Base-by-base conservation (phyloP, 1,284 basidiomycete species). In the Microbotryum intermedium region DNA sequence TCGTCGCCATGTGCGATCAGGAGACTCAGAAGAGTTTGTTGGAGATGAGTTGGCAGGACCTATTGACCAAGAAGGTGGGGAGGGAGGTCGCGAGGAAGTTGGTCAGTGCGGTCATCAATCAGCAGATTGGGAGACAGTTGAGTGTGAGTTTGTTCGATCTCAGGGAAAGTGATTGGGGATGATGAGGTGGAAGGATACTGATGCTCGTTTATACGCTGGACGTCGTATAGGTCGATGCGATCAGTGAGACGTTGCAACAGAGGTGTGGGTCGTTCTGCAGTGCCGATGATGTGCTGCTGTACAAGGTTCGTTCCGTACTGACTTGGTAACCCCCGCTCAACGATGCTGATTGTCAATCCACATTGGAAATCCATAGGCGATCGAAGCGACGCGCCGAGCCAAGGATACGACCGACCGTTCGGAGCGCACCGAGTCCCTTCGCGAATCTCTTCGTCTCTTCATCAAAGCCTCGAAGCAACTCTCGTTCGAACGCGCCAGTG, bases 261-360 rank as follows among this genome's bases (percentile, higher is more conserved):
- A 82, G 91, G 71, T 99, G 95, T 71, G 93, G 92, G 1, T 90
- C 90, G 21, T 98, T 98, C 81, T 97, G 93, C 76, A 93, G 90
- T 70, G 87, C 94, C 0, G 95, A 97, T 72, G 95, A 99, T 76
- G 95, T 98, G 48, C 88, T 97, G 79, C 78, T 97, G 53, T 97
- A 98, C 80, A 98, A 98, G 80, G 89, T 84, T 65, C 65, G 74
- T 30, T 34, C 39, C 3, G 23, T n/a, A 4, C 48, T 48, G 26
- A 34, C 28, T 39, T 49, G 47, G 18, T 6, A 28, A 18, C 3
- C 34, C 25, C 25, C 56, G 50, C 47, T 20, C 11, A 4, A 29
- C 43, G 26, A n/a, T 54, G 48, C 26, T 30, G 23, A 50, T 18
- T 25, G 29, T 50, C 42, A 5, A 50, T 47, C 4, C 26, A 28